Evolutionary conservation across 1,284 basidiomycete species (phyloP), one percentile per base, ranked within the genome.

Genomic region (Fomitopsis pinicola): DNA sequence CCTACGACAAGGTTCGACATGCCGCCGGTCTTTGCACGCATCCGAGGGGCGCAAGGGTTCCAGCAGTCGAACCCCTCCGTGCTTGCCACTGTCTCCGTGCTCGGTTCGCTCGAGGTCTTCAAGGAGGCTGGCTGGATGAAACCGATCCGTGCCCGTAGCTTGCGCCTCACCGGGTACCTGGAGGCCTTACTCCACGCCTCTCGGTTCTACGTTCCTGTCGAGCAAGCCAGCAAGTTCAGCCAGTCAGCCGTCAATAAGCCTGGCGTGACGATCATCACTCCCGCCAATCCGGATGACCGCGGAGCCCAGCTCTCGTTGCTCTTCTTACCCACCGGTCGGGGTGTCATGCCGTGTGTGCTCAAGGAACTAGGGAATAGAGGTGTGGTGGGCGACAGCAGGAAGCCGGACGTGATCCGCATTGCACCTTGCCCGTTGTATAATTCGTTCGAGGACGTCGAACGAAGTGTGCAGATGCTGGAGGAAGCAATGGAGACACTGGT

Each of bases 21-120:
- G 97, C 89, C 89, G 17, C 80, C 89, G 19, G 78, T 75, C 56
- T 99, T 98, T 76, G 84, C 85, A 44, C 89, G 95, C 3, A 92
- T 93, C 61, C 81, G 80, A 10, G 97, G 97, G 55, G 97, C 97
- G 1, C 91, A 94, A 72, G 96, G 96, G 36, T 98, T 92, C 79
- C 95, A 98, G 73, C 91, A 96, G 73, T 97, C 95, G 33, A 98
- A 97, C 76, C 95, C 97, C 3, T 89, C 87, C 62, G 86, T 92
- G 45, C 79, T 99, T 61, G 85, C 88, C 54, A 83, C 91, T 1
- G 89, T 88, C 60, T 83, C 94, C 3, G 82, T 97, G 8, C 80
- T 94, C 26, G 92, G 94, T 3, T 88, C 92, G 44, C 80, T 97
- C 33, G 82, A 91, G 70, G 74, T 92, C n/a, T 91, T 97, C 76